Conservation (phyloP, 257 asterid genomes). For the Solanum arcanum region DNA sequence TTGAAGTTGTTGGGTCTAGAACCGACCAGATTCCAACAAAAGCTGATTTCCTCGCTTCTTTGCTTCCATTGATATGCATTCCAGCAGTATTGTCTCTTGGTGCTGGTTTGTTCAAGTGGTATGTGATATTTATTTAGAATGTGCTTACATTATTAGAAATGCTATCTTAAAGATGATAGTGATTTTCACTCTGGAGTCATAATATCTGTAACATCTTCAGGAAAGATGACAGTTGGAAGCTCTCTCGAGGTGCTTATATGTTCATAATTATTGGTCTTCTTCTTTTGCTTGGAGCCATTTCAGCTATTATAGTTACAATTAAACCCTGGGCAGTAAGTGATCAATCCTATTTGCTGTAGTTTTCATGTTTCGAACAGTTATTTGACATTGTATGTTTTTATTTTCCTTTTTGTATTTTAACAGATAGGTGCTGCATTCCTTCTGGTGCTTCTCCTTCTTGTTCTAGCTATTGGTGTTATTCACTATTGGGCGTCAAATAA, state of each 20-base stretch:
- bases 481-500: slow-evolving; percentile 99
- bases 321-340: slow-evolving; percentile 84
- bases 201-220: slow-evolving; percentile 34
- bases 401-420: slow-evolving; percentile 5
- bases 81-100: slow-evolving; percentile 81
- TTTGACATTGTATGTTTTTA: background rate
- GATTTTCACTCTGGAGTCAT: background rate
- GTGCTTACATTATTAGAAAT: slow-evolving; percentile 2
- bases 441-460: slow-evolving; percentile 77
- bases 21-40: slow-evolving; percentile 67
- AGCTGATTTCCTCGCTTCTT: slow-evolving; percentile 87
- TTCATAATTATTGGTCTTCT: slow-evolving; percentile 71
- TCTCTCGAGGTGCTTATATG: slow-evolving; percentile 74
- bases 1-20: slow-evolving; percentile 73
- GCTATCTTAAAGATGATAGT: slow-evolving; percentile 1
- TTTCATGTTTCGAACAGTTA: background rate
- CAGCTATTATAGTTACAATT: slow-evolving; percentile 67
- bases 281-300: slow-evolving; percentile 79
- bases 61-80: slow-evolving; percentile 90
- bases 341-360: background rate
- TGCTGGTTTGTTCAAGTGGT: slow-evolving; percentile 93
- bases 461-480: slow-evolving; percentile 87
- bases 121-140: slow-evolving; percentile 14
- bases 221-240: slow-evolving; percentile 98
- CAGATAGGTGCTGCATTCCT: slow-evolving; percentile 98